A percentile compares a stretch with the other conserved stretches of the same genome.
Evolutionary conservation across 1,139 yeast species (phyloP).

Genomic region (Zygosaccharomyces pseudobailii): DNA sequence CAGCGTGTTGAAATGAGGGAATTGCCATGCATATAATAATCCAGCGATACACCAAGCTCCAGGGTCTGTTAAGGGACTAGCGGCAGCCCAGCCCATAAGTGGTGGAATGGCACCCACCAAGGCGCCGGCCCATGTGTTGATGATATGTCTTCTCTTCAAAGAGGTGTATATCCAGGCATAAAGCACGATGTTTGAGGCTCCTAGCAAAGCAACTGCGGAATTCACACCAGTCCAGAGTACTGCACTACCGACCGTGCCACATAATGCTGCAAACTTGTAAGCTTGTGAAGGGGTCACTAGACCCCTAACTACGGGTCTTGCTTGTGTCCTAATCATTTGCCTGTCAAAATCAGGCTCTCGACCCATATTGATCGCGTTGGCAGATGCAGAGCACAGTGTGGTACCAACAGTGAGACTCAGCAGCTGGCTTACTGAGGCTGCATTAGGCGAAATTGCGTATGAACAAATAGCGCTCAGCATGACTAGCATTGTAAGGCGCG

Average conservation of each 20-base stretch:
- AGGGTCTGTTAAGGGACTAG: conserved; percentile 74
- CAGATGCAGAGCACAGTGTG: conserved; percentile 83
- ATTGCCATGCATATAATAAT: conserved; percentile 93
- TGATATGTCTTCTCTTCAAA: conserved; percentile 72
- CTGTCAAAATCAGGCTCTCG: conserved; percentile 88
- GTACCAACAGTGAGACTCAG: conserved; percentile 79
- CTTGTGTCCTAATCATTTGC: conserved; percentile 82
- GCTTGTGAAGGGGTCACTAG: conserved; percentile 72
- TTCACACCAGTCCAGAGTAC: conserved; percentile 78
- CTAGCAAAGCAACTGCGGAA: conserved; percentile 74
- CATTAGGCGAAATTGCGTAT: conserved; percentile 82
- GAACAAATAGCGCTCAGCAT: conserved; percentile 90
- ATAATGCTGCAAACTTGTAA: conserved; percentile 64
- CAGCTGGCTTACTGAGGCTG: conserved; percentile 66
- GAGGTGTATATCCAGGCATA: conserved; percentile 92
- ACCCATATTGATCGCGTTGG: conserved; percentile 96
- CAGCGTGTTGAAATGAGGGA: conserved; percentile 93
- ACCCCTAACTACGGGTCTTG: conserved; percentile 89
- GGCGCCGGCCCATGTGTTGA: conserved; percentile 98
- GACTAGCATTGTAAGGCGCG: conserved; percentile 79
- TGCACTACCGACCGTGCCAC: conserved; percentile 68
- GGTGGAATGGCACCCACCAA: conserved; percentile 98
- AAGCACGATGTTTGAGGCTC: conserved; percentile 68
- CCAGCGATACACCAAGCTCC: conserved; percentile 96
- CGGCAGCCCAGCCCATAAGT: conserved; percentile 99